Base-by-base conservation (phyloP, 768 basidiomycete species). In the Mycena alexandri region DNA sequence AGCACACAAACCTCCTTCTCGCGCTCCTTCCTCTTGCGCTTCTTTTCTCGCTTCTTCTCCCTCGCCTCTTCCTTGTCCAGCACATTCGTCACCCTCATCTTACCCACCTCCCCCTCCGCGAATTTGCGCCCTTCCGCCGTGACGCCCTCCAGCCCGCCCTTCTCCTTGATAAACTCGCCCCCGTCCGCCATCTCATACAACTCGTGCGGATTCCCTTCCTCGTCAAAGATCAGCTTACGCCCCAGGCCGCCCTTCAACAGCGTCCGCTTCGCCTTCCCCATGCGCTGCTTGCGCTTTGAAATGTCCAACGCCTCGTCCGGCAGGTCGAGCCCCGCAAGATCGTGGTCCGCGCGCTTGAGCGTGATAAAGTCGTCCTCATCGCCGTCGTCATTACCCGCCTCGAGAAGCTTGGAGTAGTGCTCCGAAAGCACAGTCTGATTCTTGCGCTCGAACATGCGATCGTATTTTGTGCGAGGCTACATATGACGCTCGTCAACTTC, bases 391-490 rank as follows among this genome's bases (percentile, higher is more conserved):
- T 75, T 79, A 14, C 77, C 82, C 11, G 79, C 81, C 46, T 94
- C 93, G 66, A 99, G 83, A 43, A 99, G 89, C 74, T 94, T 95
- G 63, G 83, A 85, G 81, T 98, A 98, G 78, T 98, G 96, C 66
- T 90, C 88, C 0, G 96, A 95, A 36, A 98, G 85, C 54, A 98
- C 90, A 69, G 90, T 91, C 77, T 98, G 96, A 76, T 98, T 98
- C 78, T 94, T 97, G 63, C 96, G 89, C 75, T 93, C 93, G 76
- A 98, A 99, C 96, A 99, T 98, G 58, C 94, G 89, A 78, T 98
- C 97, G 77, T 98, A 98, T 80, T 97, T 98, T 3, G 97, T 98
- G 56, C 93, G 88, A 48, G 78, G 33, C 25, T 29, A 56, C 41
- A 41, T 21, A 51, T 38, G 9, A 59, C 25, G 5, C 52, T 17